Evolutionary conservation across 805 yeast genomes (phyloP).

Genomic region (Saturnispora saitoi): DNA sequence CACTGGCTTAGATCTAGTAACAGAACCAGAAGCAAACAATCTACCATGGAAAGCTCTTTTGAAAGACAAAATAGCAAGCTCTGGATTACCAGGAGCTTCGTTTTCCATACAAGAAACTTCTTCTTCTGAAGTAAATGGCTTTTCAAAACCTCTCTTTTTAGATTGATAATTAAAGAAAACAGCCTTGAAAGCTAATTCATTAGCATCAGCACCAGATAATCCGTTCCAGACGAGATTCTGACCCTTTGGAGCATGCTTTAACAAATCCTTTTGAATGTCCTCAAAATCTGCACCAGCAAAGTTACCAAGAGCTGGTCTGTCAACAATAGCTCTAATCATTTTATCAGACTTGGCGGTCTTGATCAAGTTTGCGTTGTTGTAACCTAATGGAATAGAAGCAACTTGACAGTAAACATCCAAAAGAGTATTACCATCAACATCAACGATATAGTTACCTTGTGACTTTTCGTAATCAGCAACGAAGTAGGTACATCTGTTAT

Average conservation of each 20-base stretch:
- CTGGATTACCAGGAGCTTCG: slow-evolving; percentile 82
- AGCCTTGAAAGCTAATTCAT: slow-evolving; percentile 83
- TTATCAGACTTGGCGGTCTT: slow-evolving; percentile 62
- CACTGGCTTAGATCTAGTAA: slow-evolving; percentile 89
- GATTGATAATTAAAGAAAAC: slow-evolving; percentile 75
- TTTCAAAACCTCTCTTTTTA: slow-evolving; percentile 53
- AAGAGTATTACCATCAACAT: slow-evolving; percentile 67
- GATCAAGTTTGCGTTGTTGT: slow-evolving; percentile 71
- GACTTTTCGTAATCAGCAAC: slow-evolving; percentile 71
- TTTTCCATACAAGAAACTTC: slow-evolving; percentile 68
- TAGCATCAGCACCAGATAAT: slow-evolving; percentile 80
- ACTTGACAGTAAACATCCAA: slow-evolving; percentile 78
- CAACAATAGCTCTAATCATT: slow-evolving; percentile 64
- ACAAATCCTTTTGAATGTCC: slow-evolving; percentile 44
- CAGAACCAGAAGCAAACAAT: slow-evolving; percentile 81
- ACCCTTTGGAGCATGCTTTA: slow-evolving; percentile 73
- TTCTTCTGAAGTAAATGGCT: slow-evolving; percentile 63
- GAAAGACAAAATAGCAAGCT: slow-evolving; percentile 77
- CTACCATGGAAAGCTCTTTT: slow-evolving; percentile 92
- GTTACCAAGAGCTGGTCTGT: slow-evolving; percentile 80
- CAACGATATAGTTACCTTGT: slow-evolving; percentile 69
- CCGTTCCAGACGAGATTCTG: slow-evolving; percentile 71
- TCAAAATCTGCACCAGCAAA: slow-evolving; percentile 63
- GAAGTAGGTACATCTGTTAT: slow-evolving; percentile 65
- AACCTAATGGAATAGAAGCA: slow-evolving; percentile 78